A percentile compares a stretch with the other conserved stretches of the same genome.
These are phyloP conservation scores for Thermothelomyces thermophilus DNA, from an alignment of 2,329 filamentous ascomycete species.

Conservation along the genomic window DNA sequence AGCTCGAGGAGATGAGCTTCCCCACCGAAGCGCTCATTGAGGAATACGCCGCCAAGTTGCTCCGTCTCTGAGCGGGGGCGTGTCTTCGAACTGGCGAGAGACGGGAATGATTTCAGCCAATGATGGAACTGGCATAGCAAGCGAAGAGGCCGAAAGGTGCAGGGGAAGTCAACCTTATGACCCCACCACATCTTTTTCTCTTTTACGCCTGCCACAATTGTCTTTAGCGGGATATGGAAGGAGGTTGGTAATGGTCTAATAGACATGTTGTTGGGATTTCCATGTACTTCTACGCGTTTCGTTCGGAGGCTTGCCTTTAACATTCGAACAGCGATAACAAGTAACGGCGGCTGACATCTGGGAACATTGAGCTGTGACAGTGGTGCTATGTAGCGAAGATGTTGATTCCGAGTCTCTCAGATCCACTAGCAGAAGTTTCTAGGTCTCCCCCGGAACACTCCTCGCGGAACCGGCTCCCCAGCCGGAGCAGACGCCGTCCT, in stretches of 20 bases:
- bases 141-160: conserved; percentile 5
- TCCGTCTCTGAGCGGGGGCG: conserved; percentile 50
- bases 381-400: neutral
- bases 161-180: neutral
- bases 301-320: conserved; percentile 3
- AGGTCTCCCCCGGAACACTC: too few relatives aligned
- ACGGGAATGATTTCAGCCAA: neutral
- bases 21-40: conserved; percentile 84
- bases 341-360: neutral
- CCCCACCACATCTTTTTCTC: conserved; percentile 11
- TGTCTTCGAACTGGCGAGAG: neutral
- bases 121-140: neutral
- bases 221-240: conserved; percentile 14
- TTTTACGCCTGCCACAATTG: conserved; percentile 7
- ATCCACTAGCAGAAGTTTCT: too few relatives aligned
- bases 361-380: neutral
- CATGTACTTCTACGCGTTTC: conserved; percentile 23
- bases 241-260: conserved; percentile 22
- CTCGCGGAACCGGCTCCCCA: neutral
- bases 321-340: neutral
- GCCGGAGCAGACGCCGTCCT: neutral
- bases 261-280: conserved; percentile 20
- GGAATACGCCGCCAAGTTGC: conserved; percentile 80
- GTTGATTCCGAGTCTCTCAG: too few relatives aligned
- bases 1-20: conserved; percentile 93